phyloP scores from a whole-genome alignment of 495 filamentous ascomycete species.

The Aspergillus kassunensis region DNA sequence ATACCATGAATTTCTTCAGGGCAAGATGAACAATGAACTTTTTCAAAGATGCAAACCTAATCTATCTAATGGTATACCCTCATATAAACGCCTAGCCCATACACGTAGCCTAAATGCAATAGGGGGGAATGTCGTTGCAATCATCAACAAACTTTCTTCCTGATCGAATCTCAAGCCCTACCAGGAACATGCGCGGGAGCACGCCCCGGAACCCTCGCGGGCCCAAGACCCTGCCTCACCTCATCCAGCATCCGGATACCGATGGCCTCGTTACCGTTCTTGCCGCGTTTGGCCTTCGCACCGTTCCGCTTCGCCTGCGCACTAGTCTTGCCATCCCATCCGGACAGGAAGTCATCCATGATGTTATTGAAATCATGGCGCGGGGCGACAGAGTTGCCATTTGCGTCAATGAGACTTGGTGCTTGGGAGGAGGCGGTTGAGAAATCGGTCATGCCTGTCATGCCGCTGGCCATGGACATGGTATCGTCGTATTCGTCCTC shows the following conservation, averaged over 20 bases:
- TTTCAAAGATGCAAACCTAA: neutral
- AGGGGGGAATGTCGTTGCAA: conserved; percentile 20
- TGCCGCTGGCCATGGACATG: conserved; percentile 51
- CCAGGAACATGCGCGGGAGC: too few relatives aligned
- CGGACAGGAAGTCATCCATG: conserved; percentile 88
- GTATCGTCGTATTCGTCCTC: conserved; percentile 58
- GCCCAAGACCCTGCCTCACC: conserved; percentile 74
- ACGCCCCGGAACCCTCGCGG: conserved; percentile 47
- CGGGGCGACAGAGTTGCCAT: conserved; percentile 45
- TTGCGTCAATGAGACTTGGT: conserved; percentile 39
- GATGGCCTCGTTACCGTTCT: conserved; percentile 74
- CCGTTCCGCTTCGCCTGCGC: conserved; percentile 64
- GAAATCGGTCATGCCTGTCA: conserved; percentile 48
- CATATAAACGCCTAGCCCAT: conserved; percentile 10
- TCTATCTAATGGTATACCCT: conserved; percentile 13
- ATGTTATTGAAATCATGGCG: conserved; percentile 77
- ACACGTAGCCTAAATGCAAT: conserved; percentile 1
- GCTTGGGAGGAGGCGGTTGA: conserved; percentile 46
- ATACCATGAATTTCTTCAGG: too few relatives aligned
- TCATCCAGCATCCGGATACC: conserved; percentile 90
- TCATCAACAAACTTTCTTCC: conserved; percentile 5
- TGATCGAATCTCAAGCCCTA: conserved; percentile 13
- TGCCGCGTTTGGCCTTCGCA: conserved; percentile 58
- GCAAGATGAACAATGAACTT: too few relatives aligned
- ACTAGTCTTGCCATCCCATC: conserved; percentile 56